Evolutionary conservation across 345 rosid genomes (phyloP).

Genomic region (Diplotaxis tenuifolia): DNA sequence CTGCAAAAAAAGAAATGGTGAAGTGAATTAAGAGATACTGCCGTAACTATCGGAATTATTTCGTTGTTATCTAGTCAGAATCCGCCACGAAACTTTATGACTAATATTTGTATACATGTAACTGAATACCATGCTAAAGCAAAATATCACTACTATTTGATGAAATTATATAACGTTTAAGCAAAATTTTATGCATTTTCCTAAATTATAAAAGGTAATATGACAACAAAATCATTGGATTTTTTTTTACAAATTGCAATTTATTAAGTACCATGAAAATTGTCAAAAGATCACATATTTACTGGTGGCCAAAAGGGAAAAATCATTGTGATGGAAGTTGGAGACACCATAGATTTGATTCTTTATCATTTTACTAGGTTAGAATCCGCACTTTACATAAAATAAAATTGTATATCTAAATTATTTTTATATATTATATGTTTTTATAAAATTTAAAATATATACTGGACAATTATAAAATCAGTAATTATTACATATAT

Average conservation of each 20-base stretch:
- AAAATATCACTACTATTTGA: too few species aligned
- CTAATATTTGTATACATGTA: background rate
- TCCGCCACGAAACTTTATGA: background rate
- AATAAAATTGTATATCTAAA: too few species aligned
- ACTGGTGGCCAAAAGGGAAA: background rate
- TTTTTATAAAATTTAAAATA: too few species aligned
- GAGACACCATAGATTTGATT: background rate
- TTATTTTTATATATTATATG: too few species aligned
- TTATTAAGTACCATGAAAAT: background rate
- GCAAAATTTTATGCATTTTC: too few species aligned
- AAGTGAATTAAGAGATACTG: conserved; percentile 59
- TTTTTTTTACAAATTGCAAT: background rate
- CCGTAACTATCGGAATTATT: conserved; percentile 68
- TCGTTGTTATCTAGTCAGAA: conserved; percentile 13
- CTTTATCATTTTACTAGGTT: background rate
- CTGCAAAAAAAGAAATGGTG: conserved; percentile 35
- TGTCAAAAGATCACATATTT: background rate
- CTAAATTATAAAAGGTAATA: too few species aligned
- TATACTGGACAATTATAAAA: too few species aligned
- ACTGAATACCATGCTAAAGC: background rate
- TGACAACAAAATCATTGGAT: background rate
- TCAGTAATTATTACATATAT: too few species aligned
- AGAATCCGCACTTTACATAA: too few species aligned
- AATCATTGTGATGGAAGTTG: background rate
- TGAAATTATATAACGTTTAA: too few species aligned